Percentiles rank a stretch among this genome's conserved stretches.
Evolutionary conservation across 2,329 filamentous ascomycete species (phyloP).

Genomic region (Sclerotiophoma versabilis): DNA sequence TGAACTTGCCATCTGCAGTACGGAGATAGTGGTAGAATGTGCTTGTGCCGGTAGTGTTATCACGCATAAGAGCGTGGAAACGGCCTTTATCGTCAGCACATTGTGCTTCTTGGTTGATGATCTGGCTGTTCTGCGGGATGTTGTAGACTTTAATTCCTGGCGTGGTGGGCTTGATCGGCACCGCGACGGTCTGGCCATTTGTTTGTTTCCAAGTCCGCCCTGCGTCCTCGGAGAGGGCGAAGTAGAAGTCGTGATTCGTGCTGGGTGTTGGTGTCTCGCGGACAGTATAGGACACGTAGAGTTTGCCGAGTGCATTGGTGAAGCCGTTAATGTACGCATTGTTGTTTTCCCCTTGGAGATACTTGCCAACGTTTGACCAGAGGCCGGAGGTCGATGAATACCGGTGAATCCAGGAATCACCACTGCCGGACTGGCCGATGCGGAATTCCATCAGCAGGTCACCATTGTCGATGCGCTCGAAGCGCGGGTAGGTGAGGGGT

Average conservation of each 20-base stretch:
- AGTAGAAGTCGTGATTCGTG: conserved; percentile 61
- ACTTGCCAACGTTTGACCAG: conserved; percentile 53
- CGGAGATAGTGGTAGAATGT: conserved; percentile 46
- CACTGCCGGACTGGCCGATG: conserved; percentile 59
- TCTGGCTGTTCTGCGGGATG: conserved; percentile 56
- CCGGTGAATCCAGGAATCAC: conserved; percentile 58
- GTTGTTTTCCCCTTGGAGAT: conserved; percentile 55
- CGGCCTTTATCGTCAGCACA: conserved; percentile 55
- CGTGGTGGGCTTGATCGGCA: conserved; percentile 52
- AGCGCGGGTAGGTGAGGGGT: conserved; percentile 59
- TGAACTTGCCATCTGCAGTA: conserved; percentile 36
- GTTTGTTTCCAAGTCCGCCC: conserved; percentile 56
- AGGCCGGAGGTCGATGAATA: conserved; percentile 49
- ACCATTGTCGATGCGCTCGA: conserved; percentile 49
- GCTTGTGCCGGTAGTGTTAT: conserved; percentile 42
- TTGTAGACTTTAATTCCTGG: conserved; percentile 54
- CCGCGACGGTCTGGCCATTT: conserved; percentile 46
- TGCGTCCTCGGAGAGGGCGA: conserved; percentile 56
- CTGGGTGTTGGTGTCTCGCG: conserved; percentile 56
- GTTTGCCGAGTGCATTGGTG: conserved; percentile 43
- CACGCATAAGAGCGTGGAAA: conserved; percentile 60
- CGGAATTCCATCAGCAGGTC: conserved; percentile 59
- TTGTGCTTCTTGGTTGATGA: conserved; percentile 61
- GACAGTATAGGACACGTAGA: conserved; percentile 60
- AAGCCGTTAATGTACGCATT: conserved; percentile 63